These are phyloP conservation scores for Calonectria naviculata DNA, from an alignment of 2,329 filamentous ascomycete genomes.

Conservation along the genomic window DNA sequence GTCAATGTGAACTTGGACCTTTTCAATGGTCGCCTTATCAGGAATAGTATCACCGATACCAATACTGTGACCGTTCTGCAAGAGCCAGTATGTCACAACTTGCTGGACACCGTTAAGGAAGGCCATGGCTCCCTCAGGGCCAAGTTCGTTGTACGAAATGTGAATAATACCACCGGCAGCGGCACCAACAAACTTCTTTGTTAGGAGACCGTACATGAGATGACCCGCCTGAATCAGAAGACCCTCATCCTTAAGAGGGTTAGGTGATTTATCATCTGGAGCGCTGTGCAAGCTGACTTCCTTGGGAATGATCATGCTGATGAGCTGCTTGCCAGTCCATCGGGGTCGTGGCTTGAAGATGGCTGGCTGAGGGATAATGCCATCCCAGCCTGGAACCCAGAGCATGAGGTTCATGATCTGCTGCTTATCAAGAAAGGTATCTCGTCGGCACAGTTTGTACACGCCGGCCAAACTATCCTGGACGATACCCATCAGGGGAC, in stretches of 20 bases:
- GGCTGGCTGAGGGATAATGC: slow-evolving; percentile 91
- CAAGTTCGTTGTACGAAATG: slow-evolving; percentile 95
- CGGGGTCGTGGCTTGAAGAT: slow-evolving; percentile 91
- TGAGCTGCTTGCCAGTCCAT: slow-evolving; percentile 98
- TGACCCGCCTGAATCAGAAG: slow-evolving; percentile 88
- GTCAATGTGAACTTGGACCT: slow-evolving; percentile 85
- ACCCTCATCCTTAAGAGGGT: slow-evolving; percentile 79
- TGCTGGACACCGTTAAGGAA: slow-evolving; percentile 97
- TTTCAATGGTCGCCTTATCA: slow-evolving; percentile 83
- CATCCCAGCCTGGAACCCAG: slow-evolving; percentile 98
- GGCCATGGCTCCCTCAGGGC: slow-evolving; percentile 84
- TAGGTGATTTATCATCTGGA: slow-evolving; percentile 70
- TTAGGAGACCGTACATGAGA: slow-evolving; percentile 89
- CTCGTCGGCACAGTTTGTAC: slow-evolving; percentile 95
- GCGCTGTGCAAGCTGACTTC: slow-evolving; percentile 81
- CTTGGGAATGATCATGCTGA: slow-evolving; percentile 90
- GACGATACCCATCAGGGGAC: slow-evolving; percentile 98
- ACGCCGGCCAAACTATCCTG: slow-evolving; percentile 97
- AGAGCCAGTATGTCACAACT: slow-evolving; percentile 96
- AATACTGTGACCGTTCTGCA: slow-evolving; percentile 97
- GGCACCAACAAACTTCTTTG: slow-evolving; percentile 95
- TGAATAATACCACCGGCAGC: slow-evolving; percentile 92
- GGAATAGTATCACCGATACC: slow-evolving; percentile 99
- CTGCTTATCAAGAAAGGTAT: slow-evolving; percentile 90
- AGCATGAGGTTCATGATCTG: slow-evolving; percentile 97